phyloP scores from a whole-genome alignment of 352 stramenopile genomes.

The Pythium plurisporium region DNA sequence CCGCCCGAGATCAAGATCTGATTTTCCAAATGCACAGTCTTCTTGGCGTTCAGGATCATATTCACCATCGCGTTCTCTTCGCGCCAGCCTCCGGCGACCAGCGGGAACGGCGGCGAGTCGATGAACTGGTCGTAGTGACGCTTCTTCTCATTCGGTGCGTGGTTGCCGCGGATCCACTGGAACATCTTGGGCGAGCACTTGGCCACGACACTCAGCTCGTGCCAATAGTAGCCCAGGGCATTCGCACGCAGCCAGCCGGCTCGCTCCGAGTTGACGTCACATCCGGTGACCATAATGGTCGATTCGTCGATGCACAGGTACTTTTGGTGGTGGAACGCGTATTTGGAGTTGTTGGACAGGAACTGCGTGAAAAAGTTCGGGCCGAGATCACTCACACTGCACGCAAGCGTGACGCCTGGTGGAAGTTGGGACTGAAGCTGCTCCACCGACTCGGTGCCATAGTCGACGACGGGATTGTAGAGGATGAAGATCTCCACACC shows the following conservation, averaged over 20 bases:
- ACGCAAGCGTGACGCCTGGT: constrained; percentile 43
- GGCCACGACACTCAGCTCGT: constrained; percentile 60
- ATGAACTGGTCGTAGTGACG: constrained; percentile 55
- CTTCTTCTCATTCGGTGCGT: constrained; percentile 34
- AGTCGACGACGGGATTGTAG: constrained; percentile 73
- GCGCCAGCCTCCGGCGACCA: constrained; percentile 66
- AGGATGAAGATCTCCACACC: constrained; percentile 65
- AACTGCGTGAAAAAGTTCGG: constrained; percentile 32
- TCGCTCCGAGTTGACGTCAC: constrained; percentile 69
- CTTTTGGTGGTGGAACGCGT: constrained; percentile 83
- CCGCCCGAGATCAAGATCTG: constrained; percentile 80
- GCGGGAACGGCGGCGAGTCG: constrained; percentile 53
- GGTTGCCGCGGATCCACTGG: constrained; percentile 56
- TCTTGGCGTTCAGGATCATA: constrained; percentile 65
- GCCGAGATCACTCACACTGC: constrained; percentile 62
- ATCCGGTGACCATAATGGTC: constrained; percentile 70
- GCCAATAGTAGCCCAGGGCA: constrained; percentile 69
- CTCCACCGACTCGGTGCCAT: constrained; percentile 55
- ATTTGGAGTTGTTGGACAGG: constrained; percentile 77
- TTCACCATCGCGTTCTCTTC: constrained; percentile 83
- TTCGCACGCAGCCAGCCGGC: constrained; percentile 63
- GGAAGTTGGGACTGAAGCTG: constrained; percentile 45
- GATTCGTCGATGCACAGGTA: constrained; percentile 66
- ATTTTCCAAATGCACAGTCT: constrained; percentile 69
- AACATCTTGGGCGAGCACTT: constrained; percentile 48